Evolutionary conservation across 768 basidiomycete species (phyloP), one percentile per base, ranked within the genome.

Genomic region (Sporobolomyces phaffii): DNA sequence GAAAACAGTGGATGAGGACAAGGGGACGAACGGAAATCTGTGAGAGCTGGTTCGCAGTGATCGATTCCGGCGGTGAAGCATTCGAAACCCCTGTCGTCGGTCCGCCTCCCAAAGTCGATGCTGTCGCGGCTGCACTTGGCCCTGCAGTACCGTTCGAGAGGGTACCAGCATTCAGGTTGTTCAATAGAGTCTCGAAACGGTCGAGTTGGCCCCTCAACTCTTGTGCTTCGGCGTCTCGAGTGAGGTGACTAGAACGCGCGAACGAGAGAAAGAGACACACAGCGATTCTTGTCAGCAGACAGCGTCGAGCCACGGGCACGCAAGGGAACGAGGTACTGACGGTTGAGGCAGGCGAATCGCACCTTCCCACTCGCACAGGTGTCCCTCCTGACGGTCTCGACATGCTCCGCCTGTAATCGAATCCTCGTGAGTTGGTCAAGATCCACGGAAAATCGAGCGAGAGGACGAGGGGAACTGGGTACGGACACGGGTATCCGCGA

Each of bases 301-400:
- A 15, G 24, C 5, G 40, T 56, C 54, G n/a, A n/a, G n/a, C n/a
- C n/a, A n/a, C n/a, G n/a, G n/a, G n/a, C n/a, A 20, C 20, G 41
- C 3, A 11, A 18, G 11, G 38, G 29, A 29, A 20, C 5, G 40
- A 8, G 22, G 17, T 5, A 60, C 62, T 36, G 10, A 69, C 62
- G 68, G 62, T n/a, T 69, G 68, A n/a, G 68, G 68, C 2, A 69
- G 33, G 7, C 68, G 57, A 29, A 69, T 64, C 3, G 68, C 68
- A 1, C 49, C 68, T 33, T 61, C 68, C 68, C 68, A 69, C 17
- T 64, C 62, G 62, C 68, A 69, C 17, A 69, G 38, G 31, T 69
- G 68, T 15, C 58, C 68, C 18, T 69, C 68, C 24, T 64, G 58
- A 1, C 68, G 41, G 40, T 69, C 68, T 3, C 68, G 57, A 41